Evolutionary conservation across 83 land plant genomes (phyloP), one percentile per base, ranked within the genome.

Genomic region (Thuja plicata): DNA sequence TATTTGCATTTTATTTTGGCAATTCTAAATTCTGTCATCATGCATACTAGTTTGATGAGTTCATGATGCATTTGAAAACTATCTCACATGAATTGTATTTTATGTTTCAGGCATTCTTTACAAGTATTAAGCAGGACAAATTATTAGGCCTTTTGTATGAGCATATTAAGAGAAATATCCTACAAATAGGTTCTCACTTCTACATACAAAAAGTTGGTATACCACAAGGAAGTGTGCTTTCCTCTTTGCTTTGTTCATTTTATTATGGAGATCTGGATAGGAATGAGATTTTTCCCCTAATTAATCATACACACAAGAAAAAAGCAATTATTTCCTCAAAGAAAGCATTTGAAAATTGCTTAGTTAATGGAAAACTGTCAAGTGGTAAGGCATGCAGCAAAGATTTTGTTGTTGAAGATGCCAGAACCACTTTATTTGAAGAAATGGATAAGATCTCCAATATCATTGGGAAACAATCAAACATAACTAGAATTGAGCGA

Each of bases 251-350:
- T 35, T 97, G 99, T 88, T 97, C 99, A 66, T 92, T 95, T 57
- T 99, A 97, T 87, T 99, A 87, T 94, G 99, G 97, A 12, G 93
- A 96, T 91, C 85, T 99, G 46, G 99, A 99, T 78, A 93, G 87
- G 87, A 91, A 92, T 73, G 86, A 88, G 43, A 92, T 98, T 38
- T 90, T 88, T 41, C 97, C 97, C 37, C 91, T 85, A 88, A 89
- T 95, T 41, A 89, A 77, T 32, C 40, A 81, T 77, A 30, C 8
- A 11, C 27, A 74, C 12, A 80, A 80, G 78, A 50, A 84, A 62
- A 40, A 24, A 10, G 37, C 8, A 1, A 6, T 55, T 19, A 27
- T 9, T 35, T 35, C 62, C 3, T 11, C 9, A 8, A 35, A 86
- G 73, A 57, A 34, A 60, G 40, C 40, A 57, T 24, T 55, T 37